Conservation (phyloP, 1,139 yeast species). For the Scheffersomyces segobiensis region DNA sequence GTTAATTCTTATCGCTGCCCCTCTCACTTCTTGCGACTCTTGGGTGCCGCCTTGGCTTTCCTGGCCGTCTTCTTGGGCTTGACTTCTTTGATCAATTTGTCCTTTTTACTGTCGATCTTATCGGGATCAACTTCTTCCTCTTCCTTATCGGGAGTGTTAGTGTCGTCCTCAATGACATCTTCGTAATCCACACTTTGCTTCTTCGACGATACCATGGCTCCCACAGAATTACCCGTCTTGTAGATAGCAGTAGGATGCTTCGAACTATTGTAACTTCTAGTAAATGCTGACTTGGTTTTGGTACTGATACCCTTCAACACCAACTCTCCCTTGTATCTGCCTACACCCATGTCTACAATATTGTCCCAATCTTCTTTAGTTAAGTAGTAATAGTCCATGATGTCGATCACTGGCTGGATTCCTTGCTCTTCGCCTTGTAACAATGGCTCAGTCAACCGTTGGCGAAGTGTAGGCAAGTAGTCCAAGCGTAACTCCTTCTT, state of each 20-base stretch:
- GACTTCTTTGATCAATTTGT: slow-evolving; percentile 46
- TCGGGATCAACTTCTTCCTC: slow-evolving; percentile 29
- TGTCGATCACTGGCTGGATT: slow-evolving; percentile 59
- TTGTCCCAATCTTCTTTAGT: slow-evolving; percentile 93
- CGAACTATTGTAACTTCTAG: slow-evolving; percentile 72
- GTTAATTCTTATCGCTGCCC: no score
- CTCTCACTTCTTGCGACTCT: not conserved
- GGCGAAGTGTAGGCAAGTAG: slow-evolving; percentile 66
- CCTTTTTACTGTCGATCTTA: slow-evolving; percentile 40
- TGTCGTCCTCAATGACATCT: slow-evolving; percentile 66
- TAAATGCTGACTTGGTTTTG: slow-evolving; percentile 77
- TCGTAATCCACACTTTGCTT: slow-evolving; percentile 53
- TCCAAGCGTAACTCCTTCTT: slow-evolving; percentile 74
- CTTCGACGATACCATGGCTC: slow-evolving; percentile 32
- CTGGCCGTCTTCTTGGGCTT: slow-evolving; percentile 19
- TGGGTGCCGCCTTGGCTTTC: slow-evolving; percentile 7
- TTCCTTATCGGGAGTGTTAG: slow-evolving; percentile 35
- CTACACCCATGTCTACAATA: slow-evolving; percentile 79
- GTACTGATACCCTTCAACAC: slow-evolving; percentile 67
- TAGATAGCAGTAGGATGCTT: slow-evolving; percentile 88
- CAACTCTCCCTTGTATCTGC: slow-evolving; percentile 47
- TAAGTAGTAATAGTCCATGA: slow-evolving; percentile 81
- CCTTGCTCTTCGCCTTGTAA: slow-evolving; percentile 60
- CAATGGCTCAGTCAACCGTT: slow-evolving; percentile 54
- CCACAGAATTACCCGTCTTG: slow-evolving; percentile 60